Evolutionary conservation across 2,329 filamentous ascomycete genomes (phyloP).

Genomic region (Macroventuria anomochaeta): DNA sequence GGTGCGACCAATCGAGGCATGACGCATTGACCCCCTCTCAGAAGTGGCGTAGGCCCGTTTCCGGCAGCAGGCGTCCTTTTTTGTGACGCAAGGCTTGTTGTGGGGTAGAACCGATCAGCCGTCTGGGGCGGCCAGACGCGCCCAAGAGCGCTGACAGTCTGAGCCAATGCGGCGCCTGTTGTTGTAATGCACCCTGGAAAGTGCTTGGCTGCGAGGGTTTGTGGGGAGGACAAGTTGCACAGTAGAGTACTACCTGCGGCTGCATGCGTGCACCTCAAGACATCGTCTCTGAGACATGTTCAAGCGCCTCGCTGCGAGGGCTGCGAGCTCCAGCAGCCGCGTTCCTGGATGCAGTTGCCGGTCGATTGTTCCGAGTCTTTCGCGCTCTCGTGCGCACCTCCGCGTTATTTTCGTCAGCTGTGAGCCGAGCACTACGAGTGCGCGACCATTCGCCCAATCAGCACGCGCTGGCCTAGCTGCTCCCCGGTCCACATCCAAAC

Average conservation of each 20-base stretch:
- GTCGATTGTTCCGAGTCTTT: slow-evolving; percentile 27
- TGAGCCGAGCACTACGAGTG: slow-evolving; percentile 31
- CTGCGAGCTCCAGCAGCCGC: slow-evolving; percentile 15
- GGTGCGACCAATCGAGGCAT: slow-evolving; percentile 23
- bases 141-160: slow-evolving; percentile 11
- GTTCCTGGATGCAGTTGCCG: slow-evolving; percentile 24
- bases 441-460: slow-evolving; percentile 35
- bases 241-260: neutral
- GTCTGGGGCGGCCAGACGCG: slow-evolving; percentile 21
- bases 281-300: slow-evolving; percentile 14
- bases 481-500: slow-evolving; percentile 33
- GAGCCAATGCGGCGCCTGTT: slow-evolving; percentile 15
- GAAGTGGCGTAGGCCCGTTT: slow-evolving; percentile 27
- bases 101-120: slow-evolving; percentile 21
- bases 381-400: slow-evolving; percentile 27
- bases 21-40: slow-evolving; percentile 21
- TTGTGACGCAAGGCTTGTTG: slow-evolving; percentile 25
- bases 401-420: slow-evolving; percentile 40
- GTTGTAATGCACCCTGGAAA: slow-evolving; percentile 13
- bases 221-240: slow-evolving; percentile 8
- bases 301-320: slow-evolving; percentile 2
- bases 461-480: slow-evolving; percentile 23
- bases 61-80: slow-evolving; percentile 14
- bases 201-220: slow-evolving; percentile 13
- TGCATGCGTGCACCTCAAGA: slow-evolving; percentile 2